Base-by-base conservation (phyloP, 306 rosid species). In the Gleditsia sinensis region DNA sequence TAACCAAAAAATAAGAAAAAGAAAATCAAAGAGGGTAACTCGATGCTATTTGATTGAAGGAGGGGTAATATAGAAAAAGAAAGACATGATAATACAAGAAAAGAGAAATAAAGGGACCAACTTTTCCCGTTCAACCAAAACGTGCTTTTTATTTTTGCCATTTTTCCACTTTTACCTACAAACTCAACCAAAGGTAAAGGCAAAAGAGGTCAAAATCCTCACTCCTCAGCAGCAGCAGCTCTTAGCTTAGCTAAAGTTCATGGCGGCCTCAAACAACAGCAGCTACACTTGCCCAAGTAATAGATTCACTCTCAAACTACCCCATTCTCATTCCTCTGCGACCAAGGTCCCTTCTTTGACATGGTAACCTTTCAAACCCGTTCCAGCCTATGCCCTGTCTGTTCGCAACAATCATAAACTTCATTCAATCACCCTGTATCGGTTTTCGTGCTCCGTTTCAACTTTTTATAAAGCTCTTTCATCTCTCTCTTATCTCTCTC, bases 181-280 rank as follows among this genome's bases (percentile, higher is more conserved):
- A 79, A 77, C 69, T 60, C 80, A 59, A 40, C 64, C 78, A 60
- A 50, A 78, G 49, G 67, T 28, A 54, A 40, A 53, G 45, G 12
- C 43, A 37, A 40, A 9, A 40, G 80, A 72, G 71, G 84, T 71
- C 81, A 76, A 73, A 77, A 40, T 66, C 70, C 62, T 37, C 54
- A 37, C 24, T 2, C 32, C n/a, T 45, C 25, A n/a, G 33, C 59
- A 9, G 20, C 2, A 10, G n/a, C 36, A 32, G 60, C 3, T 24
- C 40, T 32, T 0, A 4, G 27, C 56, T 8, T 4, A 17, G 54
- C 23, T 48, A 7, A 17, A 3, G 56, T 78, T 73, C 49, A 75
- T 80, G 84, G 86, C 87, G 71, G 92, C 81, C 86, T n/a, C n/a
- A n/a, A 83, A 21, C 61, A 65, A 59, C 68, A 12, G 16, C 79